Base-by-base conservation (phyloP, 2,329 filamentous ascomycete species). In the Graphilbum sp. region DNA sequence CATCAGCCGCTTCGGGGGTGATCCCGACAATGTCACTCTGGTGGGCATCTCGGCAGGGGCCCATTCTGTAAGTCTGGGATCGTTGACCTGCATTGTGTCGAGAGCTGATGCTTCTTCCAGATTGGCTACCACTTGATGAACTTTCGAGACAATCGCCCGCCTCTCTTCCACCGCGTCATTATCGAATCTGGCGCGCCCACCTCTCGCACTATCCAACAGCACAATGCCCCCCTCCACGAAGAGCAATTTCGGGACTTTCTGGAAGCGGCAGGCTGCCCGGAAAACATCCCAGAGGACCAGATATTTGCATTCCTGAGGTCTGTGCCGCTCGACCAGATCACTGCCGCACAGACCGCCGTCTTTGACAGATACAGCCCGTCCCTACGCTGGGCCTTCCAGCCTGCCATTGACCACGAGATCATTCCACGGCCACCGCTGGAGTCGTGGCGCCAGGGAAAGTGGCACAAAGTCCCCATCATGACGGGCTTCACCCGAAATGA, bases 61-160 rank as follows among this genome's bases (percentile, higher is more conserved):
- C 8, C 67, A 72, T 47, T 69, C 64, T 12, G 61, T 66, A 34
- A n/a, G n/a, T n/a, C n/a, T n/a, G n/a, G n/a, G n/a, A n/a, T n/a
- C n/a, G n/a, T n/a, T n/a, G n/a, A n/a, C n/a, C n/a, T n/a, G n/a
- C n/a, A n/a, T n/a, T n/a, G n/a, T n/a, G n/a, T n/a, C n/a, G n/a
- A n/a, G n/a, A n/a, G n/a, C n/a, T n/a, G n/a, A n/a, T n/a, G n/a
- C n/a, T n/a, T n/a, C n/a, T n/a, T n/a, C n/a, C n/a, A n/a, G n/a
- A n/a, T n/a, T n/a, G 69, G 67, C 0, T 68, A 75, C 42, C 69
- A 72, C 43, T 54, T 74, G 4, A 58, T 72, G 34, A 36, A n/a
- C n/a, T n/a, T n/a, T n/a, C n/a, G n/a, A n/a, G 23, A 7, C 23
- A 25, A 25, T 7, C 23, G 23, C 7, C 56, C 59, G 23, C n/a